Conservation (phyloP, 1,139 yeast species). For the Hansenula sp. region DNA sequence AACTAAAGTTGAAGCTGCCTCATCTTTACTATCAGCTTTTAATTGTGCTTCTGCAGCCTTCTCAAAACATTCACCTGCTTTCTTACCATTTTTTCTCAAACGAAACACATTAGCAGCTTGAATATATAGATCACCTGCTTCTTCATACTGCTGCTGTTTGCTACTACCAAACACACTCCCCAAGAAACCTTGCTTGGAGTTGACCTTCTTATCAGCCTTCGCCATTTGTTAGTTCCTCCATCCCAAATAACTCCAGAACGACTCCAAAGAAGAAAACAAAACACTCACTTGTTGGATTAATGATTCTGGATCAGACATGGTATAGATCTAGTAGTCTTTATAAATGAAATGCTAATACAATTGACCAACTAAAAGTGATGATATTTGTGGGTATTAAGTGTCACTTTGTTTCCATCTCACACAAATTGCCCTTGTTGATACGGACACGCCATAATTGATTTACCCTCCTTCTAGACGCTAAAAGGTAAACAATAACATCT, state of each 20-base stretch:
- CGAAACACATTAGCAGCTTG: constrained; percentile 91
- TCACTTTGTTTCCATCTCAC: background rate
- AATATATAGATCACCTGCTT: constrained; percentile 83
- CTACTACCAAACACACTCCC: constrained; percentile 65
- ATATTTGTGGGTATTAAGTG: background rate
- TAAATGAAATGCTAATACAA: background rate
- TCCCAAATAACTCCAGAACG: background rate
- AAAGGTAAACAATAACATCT: too few relatives aligned
- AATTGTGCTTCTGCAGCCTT: constrained; percentile 81
- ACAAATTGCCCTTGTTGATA: too few relatives aligned
- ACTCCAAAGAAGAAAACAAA: background rate
- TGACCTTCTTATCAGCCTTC: constrained; percentile 65
- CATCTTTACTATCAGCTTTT: constrained; percentile 76
- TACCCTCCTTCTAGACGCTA: too few relatives aligned
- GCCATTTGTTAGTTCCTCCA: too few relatives aligned
- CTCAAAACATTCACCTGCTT: constrained; percentile 81
- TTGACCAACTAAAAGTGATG: too few relatives aligned
- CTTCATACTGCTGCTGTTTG: constrained; percentile 66
- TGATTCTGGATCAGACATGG: constrained; percentile 23
- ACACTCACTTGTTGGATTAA: constrained; percentile 12
- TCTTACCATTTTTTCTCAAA: constrained; percentile 58
- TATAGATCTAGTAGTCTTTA: background rate
- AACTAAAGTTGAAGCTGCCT: constrained; percentile 84
- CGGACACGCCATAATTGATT: too few relatives aligned
- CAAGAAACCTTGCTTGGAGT: constrained; percentile 73